phyloP scores from a whole-genome alignment of 352 stramenopile genomes.

The Phytophthora nicotianae region DNA sequence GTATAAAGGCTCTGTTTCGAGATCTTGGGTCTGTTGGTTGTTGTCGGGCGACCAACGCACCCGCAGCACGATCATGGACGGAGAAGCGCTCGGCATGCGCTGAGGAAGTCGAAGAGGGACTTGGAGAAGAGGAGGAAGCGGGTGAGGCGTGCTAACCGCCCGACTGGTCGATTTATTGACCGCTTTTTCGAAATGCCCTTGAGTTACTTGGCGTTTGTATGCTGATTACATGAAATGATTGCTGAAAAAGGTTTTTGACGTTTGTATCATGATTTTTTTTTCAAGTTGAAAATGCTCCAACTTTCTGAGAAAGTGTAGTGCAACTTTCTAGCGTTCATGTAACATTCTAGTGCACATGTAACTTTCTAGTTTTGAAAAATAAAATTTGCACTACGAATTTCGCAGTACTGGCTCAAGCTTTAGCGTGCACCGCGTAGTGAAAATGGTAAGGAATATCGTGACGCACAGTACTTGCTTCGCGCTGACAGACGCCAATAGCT shows the following conservation, averaged over 20 bases:
- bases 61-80: slow-evolving; percentile 21
- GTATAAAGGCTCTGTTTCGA: slow-evolving; percentile 5
- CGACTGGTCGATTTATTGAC: background rate
- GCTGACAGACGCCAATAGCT: no score
- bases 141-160: background rate
- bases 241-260: background rate
- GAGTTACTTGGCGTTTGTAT: background rate
- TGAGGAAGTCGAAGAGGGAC: background rate
- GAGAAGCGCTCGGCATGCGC: slow-evolving; percentile 19
- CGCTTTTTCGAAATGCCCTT: background rate
- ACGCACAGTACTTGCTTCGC: no score
- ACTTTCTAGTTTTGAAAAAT: no score
- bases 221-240: background rate
- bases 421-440: no score
- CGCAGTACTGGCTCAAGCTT: no score
- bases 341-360: no score
- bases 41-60: slow-evolving; percentile 18
- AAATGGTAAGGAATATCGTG: no score
- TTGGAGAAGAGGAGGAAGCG: background rate
- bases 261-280: no score
- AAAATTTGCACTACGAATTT: no score
- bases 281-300: background rate
- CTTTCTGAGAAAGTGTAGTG: no score
- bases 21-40: slow-evolving; percentile 14
- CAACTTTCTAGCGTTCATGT: no score